Conservation (phyloP, 1,284 basidiomycete species). For the Sporisorium sorghi region DNA sequence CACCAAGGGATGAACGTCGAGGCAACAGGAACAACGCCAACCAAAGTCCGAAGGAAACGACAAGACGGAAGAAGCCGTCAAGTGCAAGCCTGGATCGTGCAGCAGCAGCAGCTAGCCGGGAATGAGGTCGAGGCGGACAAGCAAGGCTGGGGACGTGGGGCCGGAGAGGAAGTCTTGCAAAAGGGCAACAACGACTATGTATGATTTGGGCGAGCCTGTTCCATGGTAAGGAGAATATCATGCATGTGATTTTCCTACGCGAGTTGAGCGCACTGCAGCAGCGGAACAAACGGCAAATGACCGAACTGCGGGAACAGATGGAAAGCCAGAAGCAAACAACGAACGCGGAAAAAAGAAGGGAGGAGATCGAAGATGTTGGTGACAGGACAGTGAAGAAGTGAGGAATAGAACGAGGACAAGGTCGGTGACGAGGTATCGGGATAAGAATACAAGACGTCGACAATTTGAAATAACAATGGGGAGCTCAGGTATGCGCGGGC, state of each 20-base stretch:
- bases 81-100: not conserved
- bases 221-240: constrained; percentile 38
- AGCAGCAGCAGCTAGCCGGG: not conserved
- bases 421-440: not conserved
- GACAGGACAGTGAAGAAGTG: constrained; percentile 1
- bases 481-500: not conserved
- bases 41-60: constrained; percentile 1
- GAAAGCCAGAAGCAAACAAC: constrained; percentile 5
- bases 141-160: not conserved
- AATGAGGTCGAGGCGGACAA: not conserved
- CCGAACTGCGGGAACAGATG: constrained; percentile 1
- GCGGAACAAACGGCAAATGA: constrained; percentile 7
- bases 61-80: not conserved
- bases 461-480: not conserved
- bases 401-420: constrained; percentile 4
- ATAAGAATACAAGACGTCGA: not conserved
- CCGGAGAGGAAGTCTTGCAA: constrained; percentile 2
- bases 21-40: not conserved
- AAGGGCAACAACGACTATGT: not conserved
- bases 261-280: constrained; percentile 10
- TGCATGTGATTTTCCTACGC: constrained; percentile 39
- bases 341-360: constrained; percentile 15
- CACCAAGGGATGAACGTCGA: not conserved
- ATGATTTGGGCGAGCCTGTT: constrained; percentile 14
- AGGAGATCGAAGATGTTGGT: not conserved